Conservation (phyloP, 495 filamentous ascomycete species). For the Xylaria grammica region DNA sequence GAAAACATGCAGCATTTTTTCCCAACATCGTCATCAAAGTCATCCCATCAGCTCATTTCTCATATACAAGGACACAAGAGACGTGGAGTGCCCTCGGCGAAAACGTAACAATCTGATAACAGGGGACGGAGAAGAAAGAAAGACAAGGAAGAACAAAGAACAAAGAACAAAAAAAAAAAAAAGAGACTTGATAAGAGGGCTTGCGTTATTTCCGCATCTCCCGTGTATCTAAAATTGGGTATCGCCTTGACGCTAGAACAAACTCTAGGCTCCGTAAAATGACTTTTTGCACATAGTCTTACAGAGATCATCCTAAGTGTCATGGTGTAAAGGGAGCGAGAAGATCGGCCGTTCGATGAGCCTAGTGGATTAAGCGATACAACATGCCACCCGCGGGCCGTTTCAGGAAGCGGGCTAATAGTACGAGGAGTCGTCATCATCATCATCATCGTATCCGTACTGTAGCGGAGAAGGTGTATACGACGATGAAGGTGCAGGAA, state of each 20-base stretch:
- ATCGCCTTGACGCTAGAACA: too few species aligned
- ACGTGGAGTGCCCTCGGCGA: constrained; percentile 6
- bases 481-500: constrained; percentile 28
- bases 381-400: neutral
- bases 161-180: neutral
- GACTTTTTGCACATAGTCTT: neutral
- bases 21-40: constrained; percentile 35
- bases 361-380: neutral
- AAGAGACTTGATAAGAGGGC: neutral
- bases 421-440: constrained; percentile 23
- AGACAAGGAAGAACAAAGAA: neutral
- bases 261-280: too few species aligned
- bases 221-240: neutral
- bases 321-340: neutral
- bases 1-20: constrained; percentile 21
- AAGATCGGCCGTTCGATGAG: neutral
- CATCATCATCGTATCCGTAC: constrained; percentile 27
- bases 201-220: neutral
- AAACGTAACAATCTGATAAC: constrained; percentile 1
- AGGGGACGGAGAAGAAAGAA: neutral
- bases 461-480: constrained; percentile 25
- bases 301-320: neutral
- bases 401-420: constrained; percentile 16
- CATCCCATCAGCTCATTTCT: constrained; percentile 20
- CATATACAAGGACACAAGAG: constrained; percentile 22